A percentile compares a stretch with the other conserved stretches of the same genome.
phyloP scores from a whole-genome alignment of 768 basidiomycete genomes.

The Mycena galopus region DNA sequence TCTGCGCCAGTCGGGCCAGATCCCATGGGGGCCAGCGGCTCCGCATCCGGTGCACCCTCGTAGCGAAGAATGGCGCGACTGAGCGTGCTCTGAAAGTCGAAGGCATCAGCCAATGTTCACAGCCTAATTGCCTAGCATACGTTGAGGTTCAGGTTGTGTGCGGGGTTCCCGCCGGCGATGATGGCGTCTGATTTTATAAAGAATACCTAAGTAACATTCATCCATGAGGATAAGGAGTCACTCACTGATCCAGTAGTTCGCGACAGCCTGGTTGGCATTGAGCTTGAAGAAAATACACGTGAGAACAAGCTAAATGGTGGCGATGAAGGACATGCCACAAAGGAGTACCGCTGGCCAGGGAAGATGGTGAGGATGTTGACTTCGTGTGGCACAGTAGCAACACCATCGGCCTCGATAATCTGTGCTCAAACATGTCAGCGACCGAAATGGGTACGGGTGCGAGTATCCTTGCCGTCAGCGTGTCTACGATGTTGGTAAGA shows the following conservation, averaged over 20 bases:
- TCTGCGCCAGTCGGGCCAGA: slow-evolving; percentile 29
- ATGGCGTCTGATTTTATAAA: slow-evolving; percentile 9
- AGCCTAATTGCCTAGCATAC: slow-evolving; percentile 6
- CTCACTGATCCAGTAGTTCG: slow-evolving; percentile 62
- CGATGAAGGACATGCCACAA: slow-evolving; percentile 43
- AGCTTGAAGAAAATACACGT: slow-evolving; percentile 29
- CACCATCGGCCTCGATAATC: slow-evolving; percentile 26
- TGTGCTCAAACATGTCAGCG: neutral
- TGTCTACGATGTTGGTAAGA: neutral
- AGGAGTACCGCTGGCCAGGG: slow-evolving; percentile 65
- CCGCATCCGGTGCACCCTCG: slow-evolving; percentile 46
- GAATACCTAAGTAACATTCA: neutral
- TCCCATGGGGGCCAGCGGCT: slow-evolving; percentile 48
- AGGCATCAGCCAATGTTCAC: neutral
- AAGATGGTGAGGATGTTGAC: slow-evolving; percentile 43
- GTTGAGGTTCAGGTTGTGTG: slow-evolving; percentile 45
- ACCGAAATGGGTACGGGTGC: neutral
- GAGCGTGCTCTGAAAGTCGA: slow-evolving; percentile 27
- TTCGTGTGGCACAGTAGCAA: neutral
- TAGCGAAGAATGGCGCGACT: slow-evolving; percentile 54
- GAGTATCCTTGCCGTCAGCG: slow-evolving; percentile 8
- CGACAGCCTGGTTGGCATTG: slow-evolving; percentile 41
- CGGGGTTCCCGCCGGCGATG: slow-evolving; percentile 46
- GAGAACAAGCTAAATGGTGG: neutral
- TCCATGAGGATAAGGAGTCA: slow-evolving; percentile 41